Conservation (phyloP, 1,139 yeast species). For the Candida sp. region DNA sequence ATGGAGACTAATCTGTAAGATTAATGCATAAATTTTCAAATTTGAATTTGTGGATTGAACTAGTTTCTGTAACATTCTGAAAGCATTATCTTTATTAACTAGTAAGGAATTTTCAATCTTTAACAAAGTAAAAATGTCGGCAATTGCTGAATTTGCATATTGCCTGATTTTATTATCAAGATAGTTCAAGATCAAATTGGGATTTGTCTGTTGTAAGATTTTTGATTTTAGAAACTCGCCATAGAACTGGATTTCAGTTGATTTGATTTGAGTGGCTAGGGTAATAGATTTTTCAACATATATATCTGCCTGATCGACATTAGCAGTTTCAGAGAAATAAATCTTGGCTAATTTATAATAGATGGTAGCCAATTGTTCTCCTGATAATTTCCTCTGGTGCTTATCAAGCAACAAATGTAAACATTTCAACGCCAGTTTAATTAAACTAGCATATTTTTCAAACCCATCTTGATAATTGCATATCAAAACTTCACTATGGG, state of each 20-base stretch:
- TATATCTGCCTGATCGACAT: slow-evolving; percentile 35
- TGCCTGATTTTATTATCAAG: slow-evolving; percentile 19
- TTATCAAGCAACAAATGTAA: slow-evolving; percentile 26
- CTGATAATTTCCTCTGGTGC: slow-evolving; percentile 23
- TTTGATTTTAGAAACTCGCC: slow-evolving; percentile 32
- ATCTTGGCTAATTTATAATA: slow-evolving; percentile 33
- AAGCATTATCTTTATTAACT: slow-evolving; percentile 19
- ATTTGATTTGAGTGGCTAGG: slow-evolving; percentile 26
- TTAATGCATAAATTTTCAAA: slow-evolving; percentile 17
- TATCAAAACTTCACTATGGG: slow-evolving; percentile 17
- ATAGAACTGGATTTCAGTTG: slow-evolving; percentile 17
- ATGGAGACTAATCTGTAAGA: slow-evolving; percentile 20
- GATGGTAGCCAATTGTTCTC: slow-evolving; percentile 26
- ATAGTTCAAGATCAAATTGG: slow-evolving; percentile 24
- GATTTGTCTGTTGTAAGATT: slow-evolving; percentile 22
- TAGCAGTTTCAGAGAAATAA: slow-evolving; percentile 38
- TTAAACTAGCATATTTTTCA: slow-evolving; percentile 26
- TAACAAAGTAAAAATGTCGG: slow-evolving; percentile 21
- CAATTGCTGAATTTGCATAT: slow-evolving; percentile 15
- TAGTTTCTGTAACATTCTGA: slow-evolving; percentile 21
- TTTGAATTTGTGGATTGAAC: slow-evolving; percentile 6
- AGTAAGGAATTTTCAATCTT: slow-evolving; percentile 25
- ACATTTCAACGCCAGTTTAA: slow-evolving; percentile 38
- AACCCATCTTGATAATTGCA: slow-evolving; percentile 14
- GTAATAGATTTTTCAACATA: slow-evolving; percentile 35